Base-by-base conservation (phyloP, 176 grass and related monocot genomes). In the Pharus latifolius region DNA sequence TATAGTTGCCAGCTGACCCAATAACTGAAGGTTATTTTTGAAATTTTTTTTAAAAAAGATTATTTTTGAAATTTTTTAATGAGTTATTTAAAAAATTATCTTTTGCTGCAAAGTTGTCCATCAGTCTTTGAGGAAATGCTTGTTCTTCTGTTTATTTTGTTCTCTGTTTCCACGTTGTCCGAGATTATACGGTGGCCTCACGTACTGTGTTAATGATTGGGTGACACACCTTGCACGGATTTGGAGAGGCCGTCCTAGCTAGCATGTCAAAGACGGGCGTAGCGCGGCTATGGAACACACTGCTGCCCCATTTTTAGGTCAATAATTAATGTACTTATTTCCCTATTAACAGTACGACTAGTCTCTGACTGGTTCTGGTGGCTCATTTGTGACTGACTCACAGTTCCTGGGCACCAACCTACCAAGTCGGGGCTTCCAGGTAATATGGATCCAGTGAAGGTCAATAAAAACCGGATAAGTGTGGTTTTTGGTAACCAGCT, bases 231-330 rank as follows among this genome's bases (percentile, higher is more conserved):
- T 43, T 56, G 49, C 62, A 46, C 28, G 11, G 28, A 19, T 6
- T 37, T 2, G 45, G 10, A 50, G 15, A 48, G 59, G 69, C 78
- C 75, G 82, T 61, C 69, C 61, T 85, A 85, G 53, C 0, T 43
- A 18, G 20, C 20, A 59, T 59, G 38, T n/a, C 22, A 25, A 62
- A 41, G 45, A 22, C 38, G 59, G 69, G 35, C 31, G 63, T 80
- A 85, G 83, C 83, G 47, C 76, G 83, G 76, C 83, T 69, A 59
- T 35, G 62, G 62, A 79, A 85, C 46, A 62, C 16, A 37, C 53
- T 79, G 28, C 46, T 54, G 75, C 61, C 28, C 69, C 53, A 67
- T 68, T 33, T 74, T 25, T 34, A 27, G 19, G 22, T 47, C 23
- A 27, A 72, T 57, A 41, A 44, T 28, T 56, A 34, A 67, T 45